phyloP scores from a whole-genome alignment of 75 land plant genomes.

The Picea glauca region DNA sequence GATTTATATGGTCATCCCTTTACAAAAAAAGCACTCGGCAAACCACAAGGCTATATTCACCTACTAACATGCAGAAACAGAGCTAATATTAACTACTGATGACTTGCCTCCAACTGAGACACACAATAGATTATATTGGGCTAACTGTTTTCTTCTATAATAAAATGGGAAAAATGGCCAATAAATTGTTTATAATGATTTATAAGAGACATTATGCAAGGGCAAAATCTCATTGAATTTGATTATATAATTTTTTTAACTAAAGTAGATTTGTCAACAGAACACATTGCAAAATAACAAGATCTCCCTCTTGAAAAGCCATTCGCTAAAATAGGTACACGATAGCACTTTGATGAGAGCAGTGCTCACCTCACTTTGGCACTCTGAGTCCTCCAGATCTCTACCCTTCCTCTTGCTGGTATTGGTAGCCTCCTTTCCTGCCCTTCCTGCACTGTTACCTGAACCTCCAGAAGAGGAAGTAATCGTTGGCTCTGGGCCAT shows the following conservation, averaged over 20 bases:
- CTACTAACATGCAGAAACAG: too few species aligned
- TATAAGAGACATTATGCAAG: background rate
- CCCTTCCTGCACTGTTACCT: constrained; percentile 48
- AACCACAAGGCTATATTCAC: too few species aligned
- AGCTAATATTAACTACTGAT: too few species aligned
- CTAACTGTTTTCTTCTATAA: background rate
- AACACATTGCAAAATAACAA: background rate
- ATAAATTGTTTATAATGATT: background rate
- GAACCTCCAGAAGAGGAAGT: constrained; percentile 82
- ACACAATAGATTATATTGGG: background rate
- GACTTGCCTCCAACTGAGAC: too few species aligned
- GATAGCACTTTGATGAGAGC: background rate
- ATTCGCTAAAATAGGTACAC: background rate
- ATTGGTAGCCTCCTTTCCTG: constrained; percentile 28
- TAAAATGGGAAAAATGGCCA: background rate
- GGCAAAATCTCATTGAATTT: background rate
- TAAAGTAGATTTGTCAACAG: background rate
- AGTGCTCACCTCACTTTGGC: constrained; percentile 68
- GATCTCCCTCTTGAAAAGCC: background rate
- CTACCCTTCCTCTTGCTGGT: constrained; percentile 55
- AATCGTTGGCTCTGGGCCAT: constrained; percentile 40
- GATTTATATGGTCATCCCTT: too few species aligned
- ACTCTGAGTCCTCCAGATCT: constrained; percentile 58
- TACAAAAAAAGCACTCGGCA: too few species aligned
- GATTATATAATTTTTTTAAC: background rate